Evolutionary conservation across 176 grass and related monocot species (phyloP).

Genomic region (Typha latifolia): DNA sequence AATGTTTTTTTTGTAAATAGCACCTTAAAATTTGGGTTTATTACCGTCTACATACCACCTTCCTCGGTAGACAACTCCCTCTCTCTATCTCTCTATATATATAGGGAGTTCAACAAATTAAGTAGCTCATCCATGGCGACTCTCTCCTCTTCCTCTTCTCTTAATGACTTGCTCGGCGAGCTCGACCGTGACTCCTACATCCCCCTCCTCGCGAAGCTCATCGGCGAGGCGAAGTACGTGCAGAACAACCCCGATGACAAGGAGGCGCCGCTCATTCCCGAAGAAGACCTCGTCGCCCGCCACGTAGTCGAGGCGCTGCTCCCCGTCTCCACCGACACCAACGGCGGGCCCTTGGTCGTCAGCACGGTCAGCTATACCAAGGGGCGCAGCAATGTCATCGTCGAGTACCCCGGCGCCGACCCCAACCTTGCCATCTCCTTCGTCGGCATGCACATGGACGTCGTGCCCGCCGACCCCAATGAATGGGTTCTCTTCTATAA

Average conservation of each 20-base stretch:
- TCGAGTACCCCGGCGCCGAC: constrained; percentile 71
- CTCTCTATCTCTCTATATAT: too few relatives aligned
- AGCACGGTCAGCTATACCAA: constrained; percentile 43
- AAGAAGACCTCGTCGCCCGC: constrained; percentile 75
- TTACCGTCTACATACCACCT: too few relatives aligned
- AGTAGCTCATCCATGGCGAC: background rate
- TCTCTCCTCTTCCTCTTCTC: constrained; percentile 24
- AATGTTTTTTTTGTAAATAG: too few relatives aligned
- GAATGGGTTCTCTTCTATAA: constrained; percentile 44
- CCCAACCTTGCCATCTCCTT: constrained; percentile 54
- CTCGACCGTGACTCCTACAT: constrained; percentile 62
- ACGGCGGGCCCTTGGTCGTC: constrained; percentile 46
- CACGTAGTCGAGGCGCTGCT: constrained; percentile 66
- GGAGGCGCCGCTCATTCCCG: constrained; percentile 20
- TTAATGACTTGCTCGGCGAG: constrained; percentile 43
- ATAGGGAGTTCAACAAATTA: too few relatives aligned
- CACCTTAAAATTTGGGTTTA: too few relatives aligned
- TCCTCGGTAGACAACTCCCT: too few relatives aligned
- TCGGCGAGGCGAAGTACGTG: constrained; percentile 58
- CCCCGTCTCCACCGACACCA: background rate
- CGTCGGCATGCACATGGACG: constrained; percentile 98
- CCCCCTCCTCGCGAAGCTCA: constrained; percentile 59
- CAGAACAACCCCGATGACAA: constrained; percentile 76
- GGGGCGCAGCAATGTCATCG: constrained; percentile 79
- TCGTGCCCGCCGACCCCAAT: constrained; percentile 60